These are phyloP conservation scores for Ustilago loliicola DNA, from an alignment of 1,284 basidiomycete genomes.

Conservation along the genomic window DNA sequence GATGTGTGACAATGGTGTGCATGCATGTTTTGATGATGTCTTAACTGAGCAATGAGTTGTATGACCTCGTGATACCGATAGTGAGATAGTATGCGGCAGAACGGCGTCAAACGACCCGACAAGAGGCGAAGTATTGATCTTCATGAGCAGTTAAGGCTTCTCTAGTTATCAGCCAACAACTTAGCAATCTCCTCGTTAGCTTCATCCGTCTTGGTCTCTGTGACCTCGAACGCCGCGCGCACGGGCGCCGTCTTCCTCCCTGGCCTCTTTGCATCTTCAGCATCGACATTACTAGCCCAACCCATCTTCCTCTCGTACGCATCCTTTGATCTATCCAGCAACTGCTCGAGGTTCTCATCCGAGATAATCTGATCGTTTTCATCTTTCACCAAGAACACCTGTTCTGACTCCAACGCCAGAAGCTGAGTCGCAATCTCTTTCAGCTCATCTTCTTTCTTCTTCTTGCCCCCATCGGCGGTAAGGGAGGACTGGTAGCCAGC, in stretches of 20 bases:
- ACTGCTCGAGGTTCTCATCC: conserved; percentile 81
- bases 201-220: conserved; percentile 79
- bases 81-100: too few species aligned
- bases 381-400: conserved; percentile 83
- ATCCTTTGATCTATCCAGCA: conserved; percentile 84
- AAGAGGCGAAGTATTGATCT: too few species aligned
- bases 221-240: conserved; percentile 83
- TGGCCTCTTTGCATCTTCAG: conserved; percentile 19
- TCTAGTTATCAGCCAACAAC: conserved; percentile 49
- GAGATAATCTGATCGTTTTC: conserved; percentile 82
- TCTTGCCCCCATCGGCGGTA: conserved; percentile 78
- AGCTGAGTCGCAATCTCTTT: conserved; percentile 80
- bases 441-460: conserved; percentile 55
- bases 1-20: too few species aligned
- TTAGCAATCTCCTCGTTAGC: conserved; percentile 81
- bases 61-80: too few species aligned
- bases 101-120: too few species aligned
- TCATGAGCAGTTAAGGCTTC: too few species aligned
- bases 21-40: too few species aligned
- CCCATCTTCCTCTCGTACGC: conserved; percentile 85
- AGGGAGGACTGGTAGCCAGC: conserved; percentile 30
- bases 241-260: conserved; percentile 18
- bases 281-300: conserved; percentile 74
- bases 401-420: conserved; percentile 85
- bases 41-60: too few species aligned